Evolutionary conservation across 805 yeast species (phyloP), one percentile per base, ranked within the genome.

Genomic region (Saturnispora besseyi): DNA sequence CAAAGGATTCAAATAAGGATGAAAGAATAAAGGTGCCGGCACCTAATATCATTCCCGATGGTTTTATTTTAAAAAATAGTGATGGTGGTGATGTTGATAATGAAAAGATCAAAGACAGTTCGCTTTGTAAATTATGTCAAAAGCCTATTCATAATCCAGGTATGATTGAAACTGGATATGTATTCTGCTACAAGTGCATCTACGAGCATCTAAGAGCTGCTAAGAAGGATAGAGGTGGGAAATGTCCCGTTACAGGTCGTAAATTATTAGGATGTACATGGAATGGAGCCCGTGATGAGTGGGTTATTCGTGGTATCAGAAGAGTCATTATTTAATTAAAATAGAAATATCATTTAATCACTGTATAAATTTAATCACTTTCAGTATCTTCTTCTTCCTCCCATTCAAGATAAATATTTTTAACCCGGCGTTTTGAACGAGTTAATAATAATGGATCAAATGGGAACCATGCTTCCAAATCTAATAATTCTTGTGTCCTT

Each of bases 401-500:
- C 98, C 98, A 91, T 59, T 89, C 93, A 28, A 90, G 79, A 60
- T 81, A 85, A 52, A 75, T 73, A 5, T 67, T 72, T 31, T 74
- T 70, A 50, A 93, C 68, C 32, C 79, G 63, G 37, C 67, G 64
- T 58, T 81, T 79, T 44, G 87, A 77, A 10, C 67, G 67, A 42
- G 82, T 84, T 54, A 91, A 74, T 46, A 85, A 78, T 53, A 93
- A 67, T 1, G 99, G 99, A 70, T 91, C 98, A 63, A 87, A 91
- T 11, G 99, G 99, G 67, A 91, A 91, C 63, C 88, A 91, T n/a
- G 93, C 89, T 63, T 90, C 96, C 47, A 91, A 72, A 59, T 88
- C 95, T 56, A 86, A 75, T 60, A 87, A 88, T 61, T 89, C 96
- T 61, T 86, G 90, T 59, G 65, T 62, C 53, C 61, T 66, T 48